Percentiles rank a stretch among this genome's conserved stretches.
Conservation (phyloP, 345 rosid species). For the Hibiscus mutabilis region DNA sequence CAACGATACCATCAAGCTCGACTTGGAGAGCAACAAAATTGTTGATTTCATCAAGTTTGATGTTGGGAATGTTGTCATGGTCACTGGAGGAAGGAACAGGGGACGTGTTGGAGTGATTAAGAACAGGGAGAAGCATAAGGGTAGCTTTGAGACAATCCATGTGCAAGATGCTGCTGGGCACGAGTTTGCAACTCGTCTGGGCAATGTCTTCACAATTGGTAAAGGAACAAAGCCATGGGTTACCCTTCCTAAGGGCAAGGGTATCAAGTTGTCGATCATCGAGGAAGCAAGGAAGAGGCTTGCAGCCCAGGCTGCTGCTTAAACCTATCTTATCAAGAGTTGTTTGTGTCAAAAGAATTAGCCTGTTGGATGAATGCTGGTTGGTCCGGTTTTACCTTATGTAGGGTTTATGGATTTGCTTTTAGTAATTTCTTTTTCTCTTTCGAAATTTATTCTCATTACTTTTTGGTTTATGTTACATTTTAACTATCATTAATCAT, state of each 20-base stretch:
- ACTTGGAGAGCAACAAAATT: conserved; percentile 33
- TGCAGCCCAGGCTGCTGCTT: conserved; percentile 21
- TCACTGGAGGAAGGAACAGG: conserved; percentile 58
- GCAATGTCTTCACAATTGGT: conserved; percentile 34
- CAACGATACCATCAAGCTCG: conserved; percentile 56
- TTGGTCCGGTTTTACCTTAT: not conserved
- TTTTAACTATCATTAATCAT: not conserved
- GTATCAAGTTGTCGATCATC: conserved; percentile 39
- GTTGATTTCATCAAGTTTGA: conserved; percentile 56
- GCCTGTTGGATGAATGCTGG: conserved; percentile 2
- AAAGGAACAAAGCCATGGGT: conserved; percentile 38
- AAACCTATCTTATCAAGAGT: not conserved
- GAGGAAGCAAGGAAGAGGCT: conserved; percentile 50
- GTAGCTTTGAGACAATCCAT: conserved; percentile 34
- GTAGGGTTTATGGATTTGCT: not conserved
- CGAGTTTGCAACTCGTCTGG: conserved; percentile 33
- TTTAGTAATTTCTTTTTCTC: not conserved
- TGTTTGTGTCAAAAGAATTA: not conserved
- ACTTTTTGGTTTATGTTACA: not conserved
- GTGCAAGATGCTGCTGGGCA: conserved; percentile 34
- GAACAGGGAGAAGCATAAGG: conserved; percentile 38
- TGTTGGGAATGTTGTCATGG: conserved; percentile 58
- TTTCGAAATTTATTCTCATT: not conserved
- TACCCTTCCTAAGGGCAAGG: conserved; percentile 34
- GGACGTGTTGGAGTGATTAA: conserved; percentile 40